Evolutionary conservation across 352 stramenopile genomes (phyloP).

Genomic region (Pythium dissimile): DNA sequence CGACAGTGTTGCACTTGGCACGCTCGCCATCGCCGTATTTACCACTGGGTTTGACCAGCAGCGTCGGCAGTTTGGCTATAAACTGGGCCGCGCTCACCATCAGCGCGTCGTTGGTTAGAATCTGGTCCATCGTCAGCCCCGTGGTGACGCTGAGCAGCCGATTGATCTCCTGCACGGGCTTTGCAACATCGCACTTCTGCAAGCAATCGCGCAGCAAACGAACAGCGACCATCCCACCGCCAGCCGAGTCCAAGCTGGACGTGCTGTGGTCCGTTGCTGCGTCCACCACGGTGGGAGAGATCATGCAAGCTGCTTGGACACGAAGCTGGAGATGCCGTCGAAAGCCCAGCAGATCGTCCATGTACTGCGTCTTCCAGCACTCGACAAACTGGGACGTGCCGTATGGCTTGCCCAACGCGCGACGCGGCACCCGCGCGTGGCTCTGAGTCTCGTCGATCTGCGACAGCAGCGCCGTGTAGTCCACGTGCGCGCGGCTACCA

Average conservation of each 20-base stretch:
- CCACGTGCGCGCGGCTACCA: constrained; percentile 29
- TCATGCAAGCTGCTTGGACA: constrained; percentile 20
- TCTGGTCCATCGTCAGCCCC: constrained; percentile 39
- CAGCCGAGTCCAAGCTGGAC: not conserved
- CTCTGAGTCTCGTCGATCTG: constrained; percentile 15
- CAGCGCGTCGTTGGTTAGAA: constrained; percentile 59
- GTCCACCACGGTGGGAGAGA: no score
- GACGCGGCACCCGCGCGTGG: not conserved
- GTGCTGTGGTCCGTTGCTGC: not conserved
- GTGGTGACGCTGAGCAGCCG: constrained; percentile 29
- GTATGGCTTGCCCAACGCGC: constrained; percentile 20
- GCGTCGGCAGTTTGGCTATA: constrained; percentile 33
- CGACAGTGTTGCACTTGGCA: no score
- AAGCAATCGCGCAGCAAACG: constrained; percentile 36
- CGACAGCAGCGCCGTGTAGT: constrained; percentile 43
- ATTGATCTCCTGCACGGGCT: constrained; percentile 54
- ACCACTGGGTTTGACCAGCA: constrained; percentile 46
- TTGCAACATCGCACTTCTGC: constrained; percentile 41
- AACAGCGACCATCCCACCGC: constrained; percentile 42
- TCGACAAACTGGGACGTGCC: constrained; percentile 24
- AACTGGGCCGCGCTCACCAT: constrained; percentile 44
- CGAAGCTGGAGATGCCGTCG: constrained; percentile 36
- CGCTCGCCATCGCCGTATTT: constrained; percentile 18
- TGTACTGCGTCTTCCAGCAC: constrained; percentile 47
- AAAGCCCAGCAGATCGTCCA: constrained; percentile 60